These are phyloP conservation scores for Mollisia scopiformis DNA, from an alignment of 2,329 filamentous ascomycete genomes.

Conservation along the genomic window DNA sequence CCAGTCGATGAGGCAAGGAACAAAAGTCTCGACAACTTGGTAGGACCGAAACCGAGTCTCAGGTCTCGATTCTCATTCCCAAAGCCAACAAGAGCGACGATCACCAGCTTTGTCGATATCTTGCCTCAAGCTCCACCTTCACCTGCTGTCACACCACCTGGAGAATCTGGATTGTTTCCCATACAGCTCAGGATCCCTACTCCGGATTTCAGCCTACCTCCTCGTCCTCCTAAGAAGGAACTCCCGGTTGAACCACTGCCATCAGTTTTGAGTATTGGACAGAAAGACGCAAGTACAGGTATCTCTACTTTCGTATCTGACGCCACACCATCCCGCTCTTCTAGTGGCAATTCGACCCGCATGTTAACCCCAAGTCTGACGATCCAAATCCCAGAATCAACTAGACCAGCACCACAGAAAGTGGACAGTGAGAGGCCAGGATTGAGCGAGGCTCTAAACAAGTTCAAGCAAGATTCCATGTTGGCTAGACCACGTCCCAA, in stretches of 20 bases:
- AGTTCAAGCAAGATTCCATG: not conserved
- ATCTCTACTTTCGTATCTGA: not conserved
- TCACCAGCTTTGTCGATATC: constrained; percentile 4
- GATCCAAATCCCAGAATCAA: not conserved
- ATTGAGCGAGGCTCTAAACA: not conserved
- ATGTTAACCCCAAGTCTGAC: not conserved
- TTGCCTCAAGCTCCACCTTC: not conserved
- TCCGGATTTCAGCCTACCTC: not conserved
- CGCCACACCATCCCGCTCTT: not conserved
- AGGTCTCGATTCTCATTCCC: not conserved
- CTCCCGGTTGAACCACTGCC: not conserved
- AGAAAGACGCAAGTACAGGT: not conserved
- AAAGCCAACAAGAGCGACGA: not conserved
- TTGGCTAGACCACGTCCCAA: not conserved
- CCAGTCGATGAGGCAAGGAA: not conserved
- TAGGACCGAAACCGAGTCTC: not conserved
- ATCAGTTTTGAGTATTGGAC: not conserved
- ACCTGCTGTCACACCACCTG: not conserved
- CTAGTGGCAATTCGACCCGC: not conserved
- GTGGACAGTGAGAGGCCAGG: not conserved
- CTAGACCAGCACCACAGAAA: not conserved
- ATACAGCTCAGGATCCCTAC: not conserved
- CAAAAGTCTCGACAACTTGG: not conserved
- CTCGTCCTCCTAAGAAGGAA: not conserved
- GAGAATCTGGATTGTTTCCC: not conserved